Conservation (phyloP, 108 stramenopile species). For the Mediolabrus comicus region DNA sequence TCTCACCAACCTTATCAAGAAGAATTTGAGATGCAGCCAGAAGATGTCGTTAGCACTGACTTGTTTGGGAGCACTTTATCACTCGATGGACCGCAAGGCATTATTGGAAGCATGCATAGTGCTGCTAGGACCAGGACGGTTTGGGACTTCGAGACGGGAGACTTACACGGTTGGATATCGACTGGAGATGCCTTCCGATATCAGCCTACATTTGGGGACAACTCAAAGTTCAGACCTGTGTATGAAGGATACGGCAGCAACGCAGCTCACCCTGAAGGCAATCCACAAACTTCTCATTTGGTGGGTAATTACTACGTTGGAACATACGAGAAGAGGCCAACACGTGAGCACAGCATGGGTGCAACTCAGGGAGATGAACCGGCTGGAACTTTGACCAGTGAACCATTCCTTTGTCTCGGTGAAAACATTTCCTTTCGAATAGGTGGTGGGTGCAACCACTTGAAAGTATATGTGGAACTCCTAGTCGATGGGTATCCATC, state of each 20-base stretch:
- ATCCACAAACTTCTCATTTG: conserved; percentile 21
- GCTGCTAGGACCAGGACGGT: conserved; percentile 56
- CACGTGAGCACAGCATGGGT: conserved; percentile 43
- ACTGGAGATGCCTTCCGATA: conserved; percentile 68
- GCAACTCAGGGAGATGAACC: conserved; percentile 65
- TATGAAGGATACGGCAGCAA: conserved; percentile 43
- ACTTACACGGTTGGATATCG: conserved; percentile 65
- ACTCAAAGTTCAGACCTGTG: conserved; percentile 48
- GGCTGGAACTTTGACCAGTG: conserved; percentile 66
- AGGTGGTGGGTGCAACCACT: conserved; percentile 80
- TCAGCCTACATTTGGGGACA: conserved; percentile 85
- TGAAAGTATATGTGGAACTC: conserved; percentile 72
- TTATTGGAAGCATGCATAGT: conserved; percentile 64
- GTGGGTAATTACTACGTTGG: conserved; percentile 74
- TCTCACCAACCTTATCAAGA: conserved; percentile 21
- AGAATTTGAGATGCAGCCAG: conserved; percentile 30
- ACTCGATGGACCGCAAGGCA: conserved; percentile 33
- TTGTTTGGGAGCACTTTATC: conserved; percentile 45
- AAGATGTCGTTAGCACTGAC: conserved; percentile 34
- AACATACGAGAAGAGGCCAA: conserved; percentile 71
- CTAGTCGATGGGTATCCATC: conserved; percentile 74
- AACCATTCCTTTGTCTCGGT: conserved; percentile 59
- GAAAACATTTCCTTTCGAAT: conserved; percentile 64
- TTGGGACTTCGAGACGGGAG: conserved; percentile 89
- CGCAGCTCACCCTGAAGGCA: conserved; percentile 20